These are phyloP conservation scores for Podospora pseudocomata DNA, from an alignment of 495 filamentous ascomycete species.

Conservation along the genomic window DNA sequence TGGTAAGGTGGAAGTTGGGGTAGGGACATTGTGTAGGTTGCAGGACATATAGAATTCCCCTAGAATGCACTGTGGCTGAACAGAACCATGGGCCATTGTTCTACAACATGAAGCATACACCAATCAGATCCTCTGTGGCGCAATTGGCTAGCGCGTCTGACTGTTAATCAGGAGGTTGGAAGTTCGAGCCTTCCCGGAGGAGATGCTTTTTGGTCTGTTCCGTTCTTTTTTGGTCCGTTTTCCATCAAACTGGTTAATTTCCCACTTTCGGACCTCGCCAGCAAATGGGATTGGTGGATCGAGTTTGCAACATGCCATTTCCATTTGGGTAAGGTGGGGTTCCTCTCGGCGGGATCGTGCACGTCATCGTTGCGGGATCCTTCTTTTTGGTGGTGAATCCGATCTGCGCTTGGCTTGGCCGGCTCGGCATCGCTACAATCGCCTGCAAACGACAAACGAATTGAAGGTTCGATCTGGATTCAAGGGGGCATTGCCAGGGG, in stretches of 20 bases:
- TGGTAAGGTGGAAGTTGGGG: no score
- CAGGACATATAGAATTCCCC: no score
- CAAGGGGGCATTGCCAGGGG: background rate
- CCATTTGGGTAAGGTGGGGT: background rate
- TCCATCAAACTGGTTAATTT: background rate
- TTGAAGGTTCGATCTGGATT: background rate
- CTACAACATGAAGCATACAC: background rate
- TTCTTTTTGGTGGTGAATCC: background rate
- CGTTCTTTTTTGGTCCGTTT: background rate
- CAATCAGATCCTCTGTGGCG: conserved; percentile 12
- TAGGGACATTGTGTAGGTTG: no score
- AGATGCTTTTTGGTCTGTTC: background rate
- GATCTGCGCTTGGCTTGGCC: background rate
- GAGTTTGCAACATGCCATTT: background rate
- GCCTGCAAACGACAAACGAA: background rate
- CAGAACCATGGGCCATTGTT: no score
- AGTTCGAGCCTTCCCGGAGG: conserved; percentile 18
- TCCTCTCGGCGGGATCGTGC: background rate
- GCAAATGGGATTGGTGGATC: conserved; percentile 1
- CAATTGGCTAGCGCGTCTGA: conserved; percentile 32
- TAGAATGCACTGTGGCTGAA: no score
- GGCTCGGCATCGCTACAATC: background rate
- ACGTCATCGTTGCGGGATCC: background rate
- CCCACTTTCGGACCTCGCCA: background rate
- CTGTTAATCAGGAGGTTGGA: conserved; percentile 32